Evolutionary conservation across 1,139 yeast genomes (phyloP), one percentile per base, ranked within the genome.

Genomic region (Hanseniaspora gamundiae): DNA sequence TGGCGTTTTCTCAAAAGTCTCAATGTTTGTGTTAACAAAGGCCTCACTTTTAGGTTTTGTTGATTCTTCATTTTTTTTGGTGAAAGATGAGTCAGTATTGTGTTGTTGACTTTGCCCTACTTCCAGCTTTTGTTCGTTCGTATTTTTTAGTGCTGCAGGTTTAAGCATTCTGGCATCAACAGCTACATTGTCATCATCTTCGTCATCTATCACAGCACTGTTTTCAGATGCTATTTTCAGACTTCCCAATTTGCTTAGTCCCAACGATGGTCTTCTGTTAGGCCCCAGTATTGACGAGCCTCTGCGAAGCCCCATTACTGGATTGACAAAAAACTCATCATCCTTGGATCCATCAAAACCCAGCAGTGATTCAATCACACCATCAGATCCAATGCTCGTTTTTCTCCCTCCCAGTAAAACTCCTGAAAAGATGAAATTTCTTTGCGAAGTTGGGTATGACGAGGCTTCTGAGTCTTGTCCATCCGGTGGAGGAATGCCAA

Each of bases 321-420:
- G 45, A 1, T 53, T 42, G 17, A 52, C 47, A 46, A 58, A 57
- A 43, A 56, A 40, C 40, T 56, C 59, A 38, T 55, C 53, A 42
- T 57, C 60, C 40, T 55, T 48, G 43, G 55, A 56, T 20, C 55
- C 49, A 38, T 57, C 59, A 33, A 58, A 49, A 24, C 55, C 60
- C 10, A 56, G 43, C 8, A 58, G 44, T 13, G 45, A 40, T 4
- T 43, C 45, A 36, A 43, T 43, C 2, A 40, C 45, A 19, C 43
- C 43, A 17, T 43, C 45, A 24, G 30, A 38, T 11, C 19, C 40
- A 6, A 43, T 24, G 17, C 45, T 43, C 31, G 38, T 41, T 26
- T 43, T 43, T 40, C 43, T 36, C 10, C 43, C 36, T 4, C 36
- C 43, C 14, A 26, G 38, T 1, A 38, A 31, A 5, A 43, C 16